Evolutionary conservation across 148 eudicot genomes (phyloP), one percentile per base, ranked within the genome.

Genomic region (Talinum fruticosum): DNA sequence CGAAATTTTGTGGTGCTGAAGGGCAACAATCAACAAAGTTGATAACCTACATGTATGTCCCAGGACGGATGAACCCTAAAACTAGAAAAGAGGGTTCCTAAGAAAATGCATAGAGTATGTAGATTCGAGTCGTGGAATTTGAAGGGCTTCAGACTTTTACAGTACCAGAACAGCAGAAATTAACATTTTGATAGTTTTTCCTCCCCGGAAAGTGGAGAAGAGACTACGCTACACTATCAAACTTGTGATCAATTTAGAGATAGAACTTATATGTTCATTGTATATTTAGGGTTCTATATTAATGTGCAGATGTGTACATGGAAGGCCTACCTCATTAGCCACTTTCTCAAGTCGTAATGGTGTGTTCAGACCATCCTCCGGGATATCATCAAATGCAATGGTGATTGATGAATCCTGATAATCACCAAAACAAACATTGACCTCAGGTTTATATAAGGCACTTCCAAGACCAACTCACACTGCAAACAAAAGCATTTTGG

Each of bases 311-410:
- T 13, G 3, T 72, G 59, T 47, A 28, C 29, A 14, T 14, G 29
- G 30, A 8, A 71, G 47, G 30, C 71, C 21, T 84, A 95, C 96
- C 94, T 95, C 99, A 92, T 95, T 95, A 72, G 97, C 93, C 83
- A 95, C 77, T 78, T 95, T 95, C 82, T 95, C 97, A 76, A 95
- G 97, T 69, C 98, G 94, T 75, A 92, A 77, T 77, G 97, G 86
- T 86, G 76, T 91, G 78, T 95, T 89, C 64, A 92, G 84, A 78
- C 97, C 98, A 51, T 95, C 98, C 72, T 95, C 98, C 15, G 98
- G 98, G 51, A 95, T 86, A 80, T 95, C 98, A 81, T 95, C 97
- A 87, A 95, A 95, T 71, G 97, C 97, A 35, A 91, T 90, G 24
- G 91, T 91, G 79, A 95, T 88, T 71, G 98, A 92, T 57, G 97